Conservation (phyloP, 2,329 filamentous ascomycete genomes). For the Raffaelea albimanens region DNA sequence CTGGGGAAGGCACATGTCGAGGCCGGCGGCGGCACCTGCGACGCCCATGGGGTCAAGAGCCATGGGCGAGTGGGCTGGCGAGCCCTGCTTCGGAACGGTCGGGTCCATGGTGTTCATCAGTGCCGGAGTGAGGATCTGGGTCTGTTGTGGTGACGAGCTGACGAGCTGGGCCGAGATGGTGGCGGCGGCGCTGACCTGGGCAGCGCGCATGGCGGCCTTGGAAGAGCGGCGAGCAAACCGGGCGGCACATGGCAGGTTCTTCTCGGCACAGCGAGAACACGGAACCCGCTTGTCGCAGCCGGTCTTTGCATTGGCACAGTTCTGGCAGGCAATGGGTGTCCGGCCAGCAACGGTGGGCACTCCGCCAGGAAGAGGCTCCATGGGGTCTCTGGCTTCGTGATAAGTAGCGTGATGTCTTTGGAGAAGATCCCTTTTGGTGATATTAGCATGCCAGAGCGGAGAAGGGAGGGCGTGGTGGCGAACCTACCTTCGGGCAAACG, state of each 20-base stretch:
- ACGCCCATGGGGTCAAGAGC: conserved; percentile 8
- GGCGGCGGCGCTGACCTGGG: conserved; percentile 28
- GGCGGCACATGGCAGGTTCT: conserved; percentile 36
- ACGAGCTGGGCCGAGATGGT: conserved; percentile 17
- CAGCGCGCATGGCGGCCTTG: conserved; percentile 34
- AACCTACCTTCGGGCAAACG: conserved; percentile 37
- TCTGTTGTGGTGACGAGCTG: conserved; percentile 14
- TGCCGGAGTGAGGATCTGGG: conserved; percentile 21
- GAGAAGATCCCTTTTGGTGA: conserved; percentile 33
- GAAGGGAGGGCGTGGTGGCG: not conserved
- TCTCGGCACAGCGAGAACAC: conserved; percentile 38
- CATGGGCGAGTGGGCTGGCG: conserved; percentile 1
- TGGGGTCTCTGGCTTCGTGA: conserved; percentile 37
- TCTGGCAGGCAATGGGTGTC: conserved; percentile 38
- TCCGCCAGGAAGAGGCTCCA: conserved; percentile 33
- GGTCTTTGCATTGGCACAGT: conserved; percentile 41
- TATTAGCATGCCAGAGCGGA: not conserved
- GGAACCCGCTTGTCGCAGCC: conserved; percentile 40
- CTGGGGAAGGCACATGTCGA: conserved; percentile 10
- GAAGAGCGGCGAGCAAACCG: conserved; percentile 41
- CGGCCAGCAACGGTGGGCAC: conserved; percentile 30
- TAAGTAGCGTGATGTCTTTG: conserved; percentile 42
- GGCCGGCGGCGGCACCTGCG: not conserved
- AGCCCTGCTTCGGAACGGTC: conserved; percentile 10
- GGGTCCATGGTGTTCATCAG: conserved; percentile 29